Base-by-base conservation (phyloP, 2,329 filamentous ascomycete species). In the Xylaria sp. region DNA sequence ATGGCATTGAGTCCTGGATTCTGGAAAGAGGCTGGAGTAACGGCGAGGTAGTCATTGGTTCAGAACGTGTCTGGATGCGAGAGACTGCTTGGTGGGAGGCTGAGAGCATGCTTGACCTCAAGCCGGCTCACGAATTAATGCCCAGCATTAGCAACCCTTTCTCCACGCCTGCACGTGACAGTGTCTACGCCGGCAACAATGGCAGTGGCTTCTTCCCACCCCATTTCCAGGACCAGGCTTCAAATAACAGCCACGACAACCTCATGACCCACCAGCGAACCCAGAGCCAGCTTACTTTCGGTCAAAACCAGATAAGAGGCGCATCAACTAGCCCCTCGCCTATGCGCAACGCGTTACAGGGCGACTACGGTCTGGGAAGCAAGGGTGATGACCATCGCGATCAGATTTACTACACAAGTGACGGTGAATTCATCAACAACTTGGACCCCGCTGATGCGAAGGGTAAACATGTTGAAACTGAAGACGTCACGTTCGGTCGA, bases 21-120 rank as follows among this genome's bases (percentile, higher is more conserved):
- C 82, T 97, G 54, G 92, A 97, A 75, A 87, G 94, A 60, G 94
- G 94, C 1, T 99, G 94, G 94, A 97, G 91, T 76, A 99, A 99
- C 67, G 94, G 94, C 46, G 94, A 97, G 75, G 92, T 97, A 1
- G 86, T 96, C 4, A 80, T 97, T 37, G 94, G 94, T 58, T 87
- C 86, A 59, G 92, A 97, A 74, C 89, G 94, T 37, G 86, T 99
- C 48, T 99, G 94, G 94, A 92, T 97, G 79, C 85, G 93, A 54
- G 94, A 99, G 75, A 83, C 79, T 59, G 90, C 92, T 1, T 99
- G 94, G 93, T 97, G 93, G 93, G 93, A 97, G 75, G 93, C 92
- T 4, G 94, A 99, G 76, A 90, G 85, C 62, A 96, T 97, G 89
- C 86, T 97, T 34, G 94, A 99, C 70, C 80, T 95, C 68, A 93